Base-by-base conservation (phyloP, 305 asterid species). In the Fraxinus floribunda region DNA sequence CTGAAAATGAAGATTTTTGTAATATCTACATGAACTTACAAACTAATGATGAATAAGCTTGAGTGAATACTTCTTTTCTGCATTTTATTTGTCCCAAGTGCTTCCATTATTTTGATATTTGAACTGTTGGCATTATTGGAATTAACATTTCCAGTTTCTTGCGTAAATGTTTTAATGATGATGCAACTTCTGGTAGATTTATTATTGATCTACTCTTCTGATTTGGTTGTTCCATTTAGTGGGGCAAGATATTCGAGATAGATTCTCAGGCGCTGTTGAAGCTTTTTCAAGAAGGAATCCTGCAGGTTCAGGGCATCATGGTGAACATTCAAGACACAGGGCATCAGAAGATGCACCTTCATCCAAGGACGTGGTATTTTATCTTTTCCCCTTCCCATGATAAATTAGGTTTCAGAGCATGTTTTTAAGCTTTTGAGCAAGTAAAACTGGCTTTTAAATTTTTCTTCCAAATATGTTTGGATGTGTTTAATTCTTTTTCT, bases 201-300 rank as follows among this genome's bases (percentile, higher is more conserved):
- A 79, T 22, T 75, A 81, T 76, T 55, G 62, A 77, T 81, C 41
- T 77, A 52, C 73, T 77, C 66, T 74, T 24, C 35, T 20, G 60
- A 10, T 85, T 78, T 86, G 66, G 55, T 81, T 46, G 41, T 89
- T 76, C 66, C 73, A 75, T 55, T 38, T 89, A 88, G 94, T 86
- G 85, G 97, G 96, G 79, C 92, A 90, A 87, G 99, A 96, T 83
- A 87, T 94, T 35, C 93, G 97, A 57, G 97, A 93, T 36, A 91
- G 89, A 88, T 90, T 93, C 88, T 90, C 98, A 38, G 98, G 99
- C 79, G 98, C 98, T 6, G 97, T 94, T 5, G 99, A 93, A 89
- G 97, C 94, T 66, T 92, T 94, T 83, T 87, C 98, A 16, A 90
- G 98, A 88, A 91, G 91, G 88, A 91, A 91, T 75, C 75, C 85